Percentiles rank a stretch among this genome's conserved stretches.
phyloP scores from a whole-genome alignment of 192 early-diverging fungal species.

The Coemansia sp. region DNA sequence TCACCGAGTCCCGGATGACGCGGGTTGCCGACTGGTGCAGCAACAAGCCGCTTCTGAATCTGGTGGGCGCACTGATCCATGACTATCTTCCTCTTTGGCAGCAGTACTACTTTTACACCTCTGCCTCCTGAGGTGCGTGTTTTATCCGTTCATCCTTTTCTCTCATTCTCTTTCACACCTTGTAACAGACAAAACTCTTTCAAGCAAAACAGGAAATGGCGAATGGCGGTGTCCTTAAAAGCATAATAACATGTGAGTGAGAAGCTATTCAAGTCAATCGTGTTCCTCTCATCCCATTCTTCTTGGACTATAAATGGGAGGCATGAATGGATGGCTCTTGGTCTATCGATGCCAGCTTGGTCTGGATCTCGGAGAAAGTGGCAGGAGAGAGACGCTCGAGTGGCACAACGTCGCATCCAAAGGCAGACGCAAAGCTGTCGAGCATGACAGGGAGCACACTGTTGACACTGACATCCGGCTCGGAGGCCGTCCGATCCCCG shows the following conservation, averaged over 20 bases:
- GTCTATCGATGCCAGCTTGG: slow-evolving; percentile 9
- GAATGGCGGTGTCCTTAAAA: too few relatives aligned
- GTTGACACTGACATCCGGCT: slow-evolving; percentile 13
- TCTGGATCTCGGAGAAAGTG: slow-evolving; percentile 26
- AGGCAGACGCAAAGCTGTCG: slow-evolving; percentile 33
- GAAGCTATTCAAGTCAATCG: not conserved
- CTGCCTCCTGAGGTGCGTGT: slow-evolving; percentile 47
- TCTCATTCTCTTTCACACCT: too few relatives aligned
- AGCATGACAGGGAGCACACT: slow-evolving; percentile 24
- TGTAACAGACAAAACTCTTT: too few relatives aligned
- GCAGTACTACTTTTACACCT: slow-evolving; percentile 86
- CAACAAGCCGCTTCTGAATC: slow-evolving; percentile 74
- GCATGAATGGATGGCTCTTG: not conserved
- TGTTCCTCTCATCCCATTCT: not conserved
- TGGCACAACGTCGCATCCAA: slow-evolving; percentile 34
- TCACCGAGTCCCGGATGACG: slow-evolving; percentile 69
- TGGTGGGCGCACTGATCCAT: slow-evolving; percentile 73
- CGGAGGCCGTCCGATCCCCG: not conserved
- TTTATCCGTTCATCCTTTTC: too few relatives aligned
- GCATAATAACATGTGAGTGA: too few relatives aligned
- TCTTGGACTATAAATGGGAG: not conserved
- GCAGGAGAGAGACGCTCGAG: slow-evolving; percentile 29
- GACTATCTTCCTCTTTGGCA: slow-evolving; percentile 93
- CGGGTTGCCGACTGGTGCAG: slow-evolving; percentile 64
- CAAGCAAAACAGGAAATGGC: too few relatives aligned